phyloP scores from a whole-genome alignment of 306 rosid species.

The Castanea crenata region DNA sequence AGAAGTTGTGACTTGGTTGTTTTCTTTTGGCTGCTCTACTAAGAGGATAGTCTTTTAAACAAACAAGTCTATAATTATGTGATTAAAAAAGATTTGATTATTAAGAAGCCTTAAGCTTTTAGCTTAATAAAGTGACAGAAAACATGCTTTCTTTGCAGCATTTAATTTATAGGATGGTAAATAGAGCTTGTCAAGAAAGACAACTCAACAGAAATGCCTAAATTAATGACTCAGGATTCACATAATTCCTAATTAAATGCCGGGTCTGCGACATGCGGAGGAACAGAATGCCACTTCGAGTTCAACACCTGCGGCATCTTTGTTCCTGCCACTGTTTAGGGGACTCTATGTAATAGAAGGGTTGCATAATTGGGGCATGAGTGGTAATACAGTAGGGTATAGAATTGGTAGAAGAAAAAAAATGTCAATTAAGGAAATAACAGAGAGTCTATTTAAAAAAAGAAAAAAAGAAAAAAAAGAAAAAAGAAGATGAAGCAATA shows the following conservation, averaged over 20 bases:
- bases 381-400: neutral
- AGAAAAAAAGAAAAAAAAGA: no score
- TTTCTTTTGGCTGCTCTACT: neutral
- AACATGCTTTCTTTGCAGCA: neutral
- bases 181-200: neutral
- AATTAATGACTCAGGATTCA: neutral
- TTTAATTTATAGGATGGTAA: neutral
- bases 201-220: neutral
- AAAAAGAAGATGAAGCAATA: no score
- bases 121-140: no score
- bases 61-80: neutral
- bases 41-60: neutral
- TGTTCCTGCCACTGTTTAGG: neutral
- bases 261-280: neutral
- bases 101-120: no score
- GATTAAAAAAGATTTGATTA: neutral
- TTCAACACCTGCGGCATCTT: neutral
- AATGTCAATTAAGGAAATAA: no score
- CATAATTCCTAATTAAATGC: neutral
- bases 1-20: neutral
- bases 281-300: neutral
- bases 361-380: neutral
- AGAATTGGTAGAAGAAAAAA: no score
- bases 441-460: no score
- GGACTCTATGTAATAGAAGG: neutral